phyloP scores from a whole-genome alignment of 805 yeast genomes.

The Lipomyces spencermartinsiae region DNA sequence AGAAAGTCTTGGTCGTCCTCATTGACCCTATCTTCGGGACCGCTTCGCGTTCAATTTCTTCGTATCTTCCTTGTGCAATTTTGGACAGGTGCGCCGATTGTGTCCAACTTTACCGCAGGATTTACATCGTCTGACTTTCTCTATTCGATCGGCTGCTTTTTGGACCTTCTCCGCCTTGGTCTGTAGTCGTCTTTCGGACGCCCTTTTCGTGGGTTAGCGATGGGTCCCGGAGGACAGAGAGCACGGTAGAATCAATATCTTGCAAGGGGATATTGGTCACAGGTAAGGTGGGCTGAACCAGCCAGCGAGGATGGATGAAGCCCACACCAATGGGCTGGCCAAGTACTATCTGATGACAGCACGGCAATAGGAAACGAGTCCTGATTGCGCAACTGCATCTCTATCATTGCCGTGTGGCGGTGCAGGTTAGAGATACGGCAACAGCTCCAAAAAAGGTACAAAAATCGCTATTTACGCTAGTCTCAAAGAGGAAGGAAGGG shows the following conservation, averaged over 20 bases:
- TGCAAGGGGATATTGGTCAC: background rate
- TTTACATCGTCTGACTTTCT: background rate
- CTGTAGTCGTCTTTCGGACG: slow-evolving; percentile 5
- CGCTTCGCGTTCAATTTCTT: background rate
- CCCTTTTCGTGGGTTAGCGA: background rate
- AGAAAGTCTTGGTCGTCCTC: background rate
- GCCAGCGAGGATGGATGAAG: background rate
- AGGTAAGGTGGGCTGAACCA: background rate
- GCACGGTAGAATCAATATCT: background rate
- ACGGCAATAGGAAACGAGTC: background rate
- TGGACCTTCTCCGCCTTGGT: background rate
- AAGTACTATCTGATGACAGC: background rate
- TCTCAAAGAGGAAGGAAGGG: slow-evolving; percentile 2
- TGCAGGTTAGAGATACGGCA: no score
- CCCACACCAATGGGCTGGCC: background rate
- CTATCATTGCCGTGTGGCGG: no score
- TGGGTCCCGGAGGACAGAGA: background rate
- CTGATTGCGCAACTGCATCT: slow-evolving; percentile 1
- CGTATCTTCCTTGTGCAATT: background rate
- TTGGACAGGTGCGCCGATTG: slow-evolving; percentile 4
- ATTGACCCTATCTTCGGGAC: background rate
- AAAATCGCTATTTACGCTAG: background rate
- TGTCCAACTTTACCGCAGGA: background rate
- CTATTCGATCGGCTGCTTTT: background rate
- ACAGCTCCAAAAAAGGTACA: no score